phyloP scores from a whole-genome alignment of 1,284 basidiomycete species.

The Rhodotorula mucilaginosa region DNA sequence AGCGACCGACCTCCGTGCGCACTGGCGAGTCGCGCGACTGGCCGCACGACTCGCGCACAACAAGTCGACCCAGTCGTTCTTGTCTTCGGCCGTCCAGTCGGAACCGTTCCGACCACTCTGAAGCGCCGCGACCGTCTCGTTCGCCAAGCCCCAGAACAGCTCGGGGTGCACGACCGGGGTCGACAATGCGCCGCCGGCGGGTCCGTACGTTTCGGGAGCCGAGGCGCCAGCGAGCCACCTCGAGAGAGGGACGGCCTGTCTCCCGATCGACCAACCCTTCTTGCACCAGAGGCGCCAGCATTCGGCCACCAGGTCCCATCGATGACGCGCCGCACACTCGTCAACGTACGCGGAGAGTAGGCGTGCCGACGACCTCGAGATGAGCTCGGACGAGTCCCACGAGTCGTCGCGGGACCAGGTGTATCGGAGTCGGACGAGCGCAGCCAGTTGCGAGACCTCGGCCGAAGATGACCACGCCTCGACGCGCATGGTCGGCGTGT shows the following conservation, averaged over 20 bases:
- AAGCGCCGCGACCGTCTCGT: not conserved
- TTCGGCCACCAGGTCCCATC: constrained; percentile 23
- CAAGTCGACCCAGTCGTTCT: constrained; percentile 6
- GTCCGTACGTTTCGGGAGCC: constrained; percentile 11
- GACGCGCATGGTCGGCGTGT: not conserved
- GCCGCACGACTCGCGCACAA: not conserved
- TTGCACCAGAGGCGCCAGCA: constrained; percentile 46
- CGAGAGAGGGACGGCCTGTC: constrained; percentile 8
- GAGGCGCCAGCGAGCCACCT: constrained; percentile 19
- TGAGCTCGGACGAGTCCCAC: not conserved
- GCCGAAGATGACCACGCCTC: not conserved
- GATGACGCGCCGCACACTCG: constrained; percentile 9
- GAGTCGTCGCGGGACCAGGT: not conserved
- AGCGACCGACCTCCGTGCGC: constrained; percentile 4
- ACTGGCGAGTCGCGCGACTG: not conserved
- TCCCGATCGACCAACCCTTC: constrained; percentile 58
- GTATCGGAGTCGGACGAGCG: not conserved
- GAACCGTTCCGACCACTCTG: not conserved
- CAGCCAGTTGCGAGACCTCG: not conserved
- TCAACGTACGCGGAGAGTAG: constrained; percentile 2
- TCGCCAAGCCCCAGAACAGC: constrained; percentile 3
- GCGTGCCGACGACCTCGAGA: not conserved
- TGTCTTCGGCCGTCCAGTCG: constrained; percentile 4
- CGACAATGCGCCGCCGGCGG: not conserved
- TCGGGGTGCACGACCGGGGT: not conserved